These are phyloP conservation scores for Leucogyrophana mollusca DNA, from an alignment of 768 basidiomycete species.

Conservation along the genomic window DNA sequence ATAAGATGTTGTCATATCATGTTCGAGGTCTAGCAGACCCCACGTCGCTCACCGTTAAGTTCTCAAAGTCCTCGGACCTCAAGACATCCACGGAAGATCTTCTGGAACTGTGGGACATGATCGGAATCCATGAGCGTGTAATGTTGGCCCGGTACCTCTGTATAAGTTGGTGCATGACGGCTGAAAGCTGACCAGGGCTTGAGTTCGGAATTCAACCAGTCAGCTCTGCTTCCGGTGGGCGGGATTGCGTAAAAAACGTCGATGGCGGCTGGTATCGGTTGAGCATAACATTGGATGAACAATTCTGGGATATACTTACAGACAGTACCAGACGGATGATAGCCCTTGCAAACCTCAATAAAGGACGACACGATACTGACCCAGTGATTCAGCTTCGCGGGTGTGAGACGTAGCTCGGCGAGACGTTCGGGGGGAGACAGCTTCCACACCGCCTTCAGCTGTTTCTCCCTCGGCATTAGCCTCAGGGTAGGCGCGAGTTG, in stretches of 20 bases:
- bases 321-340: conserved; percentile 16
- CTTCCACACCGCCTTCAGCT: conserved; percentile 16
- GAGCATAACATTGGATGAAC: no score
- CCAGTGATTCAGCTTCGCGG: conserved; percentile 20
- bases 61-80: no score
- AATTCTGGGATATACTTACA: conserved; percentile 9
- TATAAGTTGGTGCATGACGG: conserved; percentile 11
- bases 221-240: conserved; percentile 14
- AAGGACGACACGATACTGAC: conserved; percentile 18
- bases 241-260: conserved; percentile 20
- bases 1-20: no score
- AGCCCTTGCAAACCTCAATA: conserved; percentile 16
- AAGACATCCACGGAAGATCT: background rate
- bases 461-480: conserved; percentile 19
- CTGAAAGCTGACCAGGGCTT: conserved; percentile 17
- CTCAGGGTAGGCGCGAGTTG: conserved; percentile 13
- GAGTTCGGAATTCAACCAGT: conserved; percentile 20
- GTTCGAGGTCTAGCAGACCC: no score
- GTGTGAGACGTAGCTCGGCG: conserved; percentile 20
- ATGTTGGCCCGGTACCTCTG: conserved; percentile 19
- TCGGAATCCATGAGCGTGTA: conserved; percentile 12
- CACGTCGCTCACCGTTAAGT: no score
- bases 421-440: conserved; percentile 17
- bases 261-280: conserved; percentile 5
- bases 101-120: background rate